Evolutionary conservation across 306 rosid species (phyloP), one percentile per base, ranked within the genome.

Genomic region (Quercus bicolor): DNA sequence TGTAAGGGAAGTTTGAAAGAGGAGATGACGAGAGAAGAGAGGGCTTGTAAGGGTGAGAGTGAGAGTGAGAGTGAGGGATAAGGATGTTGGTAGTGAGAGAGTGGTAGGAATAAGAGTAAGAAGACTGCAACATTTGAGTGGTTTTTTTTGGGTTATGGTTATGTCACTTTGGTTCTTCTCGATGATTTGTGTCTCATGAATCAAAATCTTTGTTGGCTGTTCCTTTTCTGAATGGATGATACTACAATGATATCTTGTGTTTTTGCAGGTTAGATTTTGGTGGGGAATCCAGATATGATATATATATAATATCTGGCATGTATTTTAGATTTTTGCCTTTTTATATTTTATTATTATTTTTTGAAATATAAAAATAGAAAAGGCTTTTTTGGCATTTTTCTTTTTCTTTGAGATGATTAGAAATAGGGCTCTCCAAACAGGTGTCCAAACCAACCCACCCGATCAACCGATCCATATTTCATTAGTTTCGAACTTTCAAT

Each of bases 101-200:
- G 77, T 82, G 83, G 37, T 78, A 83, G 71, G 88, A 76, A 79
- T 74, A 84, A 48, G 52, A 45, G 20, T 82, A 84, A 21, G 88
- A 75, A 31, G 89, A 79, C 29, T 85, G 90, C 91, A 85, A 85
- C 98, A 93, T 92, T 79, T 68, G 81, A 74, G 45, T 40, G 68
- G 34, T 24, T 71, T 45, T 6, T 5, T 29, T 64, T 45, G 20
- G 55, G 16, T 40, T 20, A 56, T 56, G 24, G 54, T 37, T 33
- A 19, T 40, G 70, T 60, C 66, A 56, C 71, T 48, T 37, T 75
- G 77, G 48, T 60, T 61, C 14, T 60, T 71, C 14, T 60, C 61
- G 61, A 76, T 33, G 26, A 37, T 48, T 14, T 31, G 21, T 70
- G 3, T 70, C 18, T 13, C 75, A 13, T 43, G 59, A 70, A 56